Evolutionary conservation across 768 basidiomycete genomes (phyloP).

Genomic region (Boletus eberwhitei): DNA sequence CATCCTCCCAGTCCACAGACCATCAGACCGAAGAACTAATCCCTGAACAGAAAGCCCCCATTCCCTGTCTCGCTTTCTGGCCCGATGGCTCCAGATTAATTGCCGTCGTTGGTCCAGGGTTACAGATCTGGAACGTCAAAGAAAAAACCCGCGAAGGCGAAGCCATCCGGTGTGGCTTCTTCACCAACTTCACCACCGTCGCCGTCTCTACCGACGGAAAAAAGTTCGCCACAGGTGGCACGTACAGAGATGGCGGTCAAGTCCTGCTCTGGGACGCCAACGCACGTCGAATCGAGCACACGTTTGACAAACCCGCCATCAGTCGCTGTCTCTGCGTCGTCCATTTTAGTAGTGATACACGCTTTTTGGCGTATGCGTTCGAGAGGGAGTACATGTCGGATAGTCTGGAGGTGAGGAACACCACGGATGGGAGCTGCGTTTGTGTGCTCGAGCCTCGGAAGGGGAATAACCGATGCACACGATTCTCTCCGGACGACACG

Average conservation of each 20-base stretch:
- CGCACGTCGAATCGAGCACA: constrained; percentile 22
- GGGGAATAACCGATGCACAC: constrained; percentile 24
- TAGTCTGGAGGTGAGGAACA: constrained; percentile 15
- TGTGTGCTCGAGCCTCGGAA: constrained; percentile 21
- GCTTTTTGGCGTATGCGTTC: constrained; percentile 19
- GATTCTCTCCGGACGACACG: constrained; percentile 23
- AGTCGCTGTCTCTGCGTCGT: constrained; percentile 24
- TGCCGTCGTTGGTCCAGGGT: constrained; percentile 24
- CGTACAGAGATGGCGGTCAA: constrained; percentile 24
- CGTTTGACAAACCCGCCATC: constrained; percentile 21
- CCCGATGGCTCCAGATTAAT: constrained; percentile 25
- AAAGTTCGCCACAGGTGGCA: constrained; percentile 24
- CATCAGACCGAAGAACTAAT: constrained; percentile 15
- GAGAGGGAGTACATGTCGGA: constrained; percentile 28
- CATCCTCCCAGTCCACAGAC: constrained; percentile 1
- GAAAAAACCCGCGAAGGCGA: constrained; percentile 21
- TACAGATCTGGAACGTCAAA: constrained; percentile 25
- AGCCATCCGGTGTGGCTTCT: constrained; percentile 21
- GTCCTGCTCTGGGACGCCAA: constrained; percentile 22
- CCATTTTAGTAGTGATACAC: constrained; percentile 21
- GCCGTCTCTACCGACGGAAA: constrained; percentile 22
- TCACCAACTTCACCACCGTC: constrained; percentile 27
- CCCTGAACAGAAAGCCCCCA: constrained; percentile 15
- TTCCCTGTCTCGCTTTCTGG: constrained; percentile 24
- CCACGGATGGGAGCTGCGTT: constrained; percentile 11